Base-by-base conservation (phyloP, 257 asterid genomes). In the Scutellaria galericulata region DNA sequence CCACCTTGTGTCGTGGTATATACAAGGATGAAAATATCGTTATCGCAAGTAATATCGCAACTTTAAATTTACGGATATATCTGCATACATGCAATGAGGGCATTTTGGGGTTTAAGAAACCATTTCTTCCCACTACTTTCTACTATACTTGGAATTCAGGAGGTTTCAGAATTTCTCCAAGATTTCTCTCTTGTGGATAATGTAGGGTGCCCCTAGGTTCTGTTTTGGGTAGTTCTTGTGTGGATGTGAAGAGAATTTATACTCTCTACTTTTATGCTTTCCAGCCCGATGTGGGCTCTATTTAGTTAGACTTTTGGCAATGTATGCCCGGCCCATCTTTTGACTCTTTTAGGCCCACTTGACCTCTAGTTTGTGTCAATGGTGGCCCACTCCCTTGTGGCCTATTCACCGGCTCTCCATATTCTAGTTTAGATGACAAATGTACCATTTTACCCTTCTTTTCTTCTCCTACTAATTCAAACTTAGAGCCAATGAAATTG, bases 231-330 rank as follows among this genome's bases (percentile, higher is more conserved):
- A 47, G 42, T 72, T 59, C 9, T 7, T 37, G 67, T 67, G 62
- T 55, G 54, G 62, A 47, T 66, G 50, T 35, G 61, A 12, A 63
- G 8, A 44, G 71, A 68, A 69, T 46, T 48, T 57, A 20, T 68
- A 72, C 72, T 72, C 79, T 73, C n/a, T 72, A 41, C 61, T 57
- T 31, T 72, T 66, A 68, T 82, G 79, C 86, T 41, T 67, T 75
- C 52, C 81, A 75, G 81, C 83, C 75, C 39, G 44, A 60, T 15
- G 77, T 70, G 64, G 77, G 73, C 58, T 62, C 81, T 70, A 12
- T 14, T 52, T 41, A 52, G 64, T 48, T 68, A 27, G 71, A 68
- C 62, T 61, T 75, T 52, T 35, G 53, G 71, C 11, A 13, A 11
- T 39, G 75, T 71, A 73, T 78, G 68, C 45, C 85, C 69, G 72